Conservation (phyloP, 2,329 filamentous ascomycete genomes). For the Phialophora macrospora region DNA sequence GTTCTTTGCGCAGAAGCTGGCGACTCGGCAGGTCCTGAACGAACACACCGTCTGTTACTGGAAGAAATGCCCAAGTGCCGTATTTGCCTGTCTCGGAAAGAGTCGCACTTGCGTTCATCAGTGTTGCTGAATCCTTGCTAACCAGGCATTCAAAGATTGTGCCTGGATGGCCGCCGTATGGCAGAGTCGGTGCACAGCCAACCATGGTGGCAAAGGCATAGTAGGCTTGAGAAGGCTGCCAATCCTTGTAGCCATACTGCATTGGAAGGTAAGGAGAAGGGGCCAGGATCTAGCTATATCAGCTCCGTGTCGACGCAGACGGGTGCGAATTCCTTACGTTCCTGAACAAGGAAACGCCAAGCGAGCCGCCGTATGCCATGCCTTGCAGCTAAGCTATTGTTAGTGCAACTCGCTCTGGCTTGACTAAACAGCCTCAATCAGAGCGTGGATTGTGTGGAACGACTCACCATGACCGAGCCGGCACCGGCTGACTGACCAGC, state of each 20-base stretch:
- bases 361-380: constrained; percentile 56
- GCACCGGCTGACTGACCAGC: constrained; percentile 59
- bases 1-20: constrained; percentile 45
- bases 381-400: constrained; percentile 55
- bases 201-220: constrained; percentile 51
- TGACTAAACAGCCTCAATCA: constrained; percentile 45
- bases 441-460: neutral
- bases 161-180: constrained; percentile 40
- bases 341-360: constrained; percentile 44
- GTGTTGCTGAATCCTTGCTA: constrained; percentile 43
- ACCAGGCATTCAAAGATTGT: constrained; percentile 53
- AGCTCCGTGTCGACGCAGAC: neutral
- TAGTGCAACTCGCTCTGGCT: neutral
- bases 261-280: constrained; percentile 60
- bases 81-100: constrained; percentile 45
- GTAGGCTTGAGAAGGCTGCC: constrained; percentile 54
- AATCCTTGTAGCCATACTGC: constrained; percentile 58
- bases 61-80: constrained; percentile 53
- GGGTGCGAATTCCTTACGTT: constrained; percentile 40
- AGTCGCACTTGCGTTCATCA: constrained; percentile 47
- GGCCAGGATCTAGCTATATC: constrained; percentile 43
- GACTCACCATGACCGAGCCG: constrained; percentile 49
- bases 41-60: constrained; percentile 51
- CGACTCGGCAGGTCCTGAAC: constrained; percentile 47
- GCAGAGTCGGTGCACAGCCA: constrained; percentile 47